Evolutionary conservation across 371 early-diverging fungal genomes (phyloP), one percentile per base, ranked within the genome.

Genomic region (Mucor mucedo): DNA sequence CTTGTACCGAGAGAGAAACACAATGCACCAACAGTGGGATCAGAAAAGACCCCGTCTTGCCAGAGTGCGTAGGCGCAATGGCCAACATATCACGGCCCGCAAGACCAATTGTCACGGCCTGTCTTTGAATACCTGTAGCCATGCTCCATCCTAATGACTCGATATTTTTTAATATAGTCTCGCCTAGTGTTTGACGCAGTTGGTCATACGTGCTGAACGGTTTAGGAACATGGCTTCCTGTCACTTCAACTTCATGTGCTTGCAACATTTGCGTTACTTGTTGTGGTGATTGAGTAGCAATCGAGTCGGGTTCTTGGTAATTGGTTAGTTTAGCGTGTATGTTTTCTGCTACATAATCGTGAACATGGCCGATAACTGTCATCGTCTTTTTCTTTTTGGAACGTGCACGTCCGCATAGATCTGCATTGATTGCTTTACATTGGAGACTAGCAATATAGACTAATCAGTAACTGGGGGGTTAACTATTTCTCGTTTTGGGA

Each of bases 81-180:
- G 84, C 88, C 48, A 88, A 70, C 28, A 90, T 70, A 58, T 93
- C 93, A n/a, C 89, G 77, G 13, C 89, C 86, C 10, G 79, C 81
- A 5, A 93, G 68, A 5, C 82, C 83, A 14, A 85, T 75, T 2
- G 93, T 89, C 11, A 91, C 75, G 1, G 84, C 86, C 62, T 89
- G 89, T 75, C 89, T 83, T 58, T 93, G 93, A 32, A 86, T 76
- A 30, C 80, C 68, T 1, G 83, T 82, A 8, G 89, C 87, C 55
- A 68, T 69, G 1, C 53, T 49, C 71, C 80, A 85, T 6, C 83
- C 84, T 3, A 68, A 52, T 1, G 73, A 63, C 21, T 71, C 72
- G 30, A 80, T 55, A 52, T 87, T 87, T 11, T 70, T 21, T 14
- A 76, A 55, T 33, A 85, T 61, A 13, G 56, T 78, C 1, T 61